Base-by-base conservation (phyloP, 1,284 basidiomycete species). In the Boletus sp. region DNA sequence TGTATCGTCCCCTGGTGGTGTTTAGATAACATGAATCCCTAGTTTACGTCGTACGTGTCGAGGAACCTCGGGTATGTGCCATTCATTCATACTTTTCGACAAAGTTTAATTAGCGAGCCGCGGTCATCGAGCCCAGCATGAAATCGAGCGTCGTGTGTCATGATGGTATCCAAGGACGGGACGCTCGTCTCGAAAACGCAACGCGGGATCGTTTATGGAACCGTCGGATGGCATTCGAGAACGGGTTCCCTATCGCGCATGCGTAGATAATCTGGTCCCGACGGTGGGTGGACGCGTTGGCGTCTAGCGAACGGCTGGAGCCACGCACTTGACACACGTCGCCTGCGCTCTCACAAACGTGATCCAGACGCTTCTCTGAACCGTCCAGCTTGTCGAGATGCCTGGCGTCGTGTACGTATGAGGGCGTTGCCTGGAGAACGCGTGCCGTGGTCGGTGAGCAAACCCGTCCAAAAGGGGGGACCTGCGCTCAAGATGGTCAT, bases 141-240 rank as follows among this genome's bases (percentile, higher is more conserved):
- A 17, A 35, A n/a, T n/a, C n/a, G n/a, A n/a, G n/a, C n/a, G n/a
- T 35, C 16, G 35, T 35, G 16, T 35, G 38, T 40, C 0, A 40
- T 68, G 68, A 72, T 69, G 71, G 68, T 72, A 59, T 53, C 33
- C 19, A 69, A 56, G 68, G 56, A n/a, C 25, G 38, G 68, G 47
- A 14, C 30, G 43, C 23, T 19, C 7, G 40, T 25, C 27, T 21
- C 14, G 17, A 49, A 57, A 48, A 56, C 43, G 43, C 23, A 25
- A 21, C 38, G 38, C 27, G 25, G 16, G 44, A n/a, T 16, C n/a
- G 28, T n/a, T 3, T 23, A 37, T 30, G n/a, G 27, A 48, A 43
- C 46, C 48, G 33, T 58, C 38, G 61, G 40, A 55, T 52, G 61
- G 33, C 51, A 8, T 23, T 54, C 19, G 13, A 21, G 31, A 35